Evolutionary conservation across 441 rosid species (phyloP).

Genomic region (Biscutella laevigata): DNA sequence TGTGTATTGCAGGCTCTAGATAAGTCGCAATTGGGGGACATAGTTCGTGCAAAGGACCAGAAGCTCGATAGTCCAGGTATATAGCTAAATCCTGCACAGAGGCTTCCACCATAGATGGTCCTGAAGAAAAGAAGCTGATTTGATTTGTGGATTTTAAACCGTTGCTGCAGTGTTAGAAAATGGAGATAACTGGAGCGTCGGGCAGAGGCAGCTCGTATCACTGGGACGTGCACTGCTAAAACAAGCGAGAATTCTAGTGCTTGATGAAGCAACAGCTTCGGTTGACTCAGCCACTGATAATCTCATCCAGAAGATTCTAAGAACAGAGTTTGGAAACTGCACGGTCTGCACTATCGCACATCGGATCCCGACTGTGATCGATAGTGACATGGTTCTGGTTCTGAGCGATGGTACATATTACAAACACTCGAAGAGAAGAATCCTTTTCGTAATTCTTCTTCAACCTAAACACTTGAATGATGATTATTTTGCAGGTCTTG

Average conservation of each 20-base stretch:
- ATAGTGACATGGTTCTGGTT: slow-evolving; percentile 64
- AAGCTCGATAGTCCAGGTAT: slow-evolving; percentile 71
- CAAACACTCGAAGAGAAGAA: not conserved
- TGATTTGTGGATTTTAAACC: slow-evolving; percentile 21
- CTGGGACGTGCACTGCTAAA: slow-evolving; percentile 50
- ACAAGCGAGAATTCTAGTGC: slow-evolving; percentile 44
- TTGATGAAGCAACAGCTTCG: slow-evolving; percentile 78
- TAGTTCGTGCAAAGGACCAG: slow-evolving; percentile 58
- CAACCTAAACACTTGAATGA: too few species aligned
- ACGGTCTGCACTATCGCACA: slow-evolving; percentile 71
- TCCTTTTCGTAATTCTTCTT: too few species aligned
- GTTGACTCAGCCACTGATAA: slow-evolving; percentile 66
- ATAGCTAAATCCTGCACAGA: not conserved
- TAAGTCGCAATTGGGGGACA: slow-evolving; percentile 70
- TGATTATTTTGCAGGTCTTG: slow-evolving; percentile 78
- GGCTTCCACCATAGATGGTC: not conserved
- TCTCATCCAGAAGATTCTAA: slow-evolving; percentile 43
- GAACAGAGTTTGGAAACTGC: slow-evolving; percentile 45
- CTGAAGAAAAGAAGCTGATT: not conserved
- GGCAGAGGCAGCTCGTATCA: slow-evolving; percentile 64
- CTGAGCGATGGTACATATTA: slow-evolving; percentile 44
- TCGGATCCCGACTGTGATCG: slow-evolving; percentile 66
- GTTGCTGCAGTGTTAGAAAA: slow-evolving; percentile 50
- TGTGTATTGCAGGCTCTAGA: slow-evolving; percentile 51
- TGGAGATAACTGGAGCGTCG: slow-evolving; percentile 71